These are phyloP conservation scores for Ustilago tritici DNA, from an alignment of 1,284 basidiomycete genomes.

Conservation along the genomic window DNA sequence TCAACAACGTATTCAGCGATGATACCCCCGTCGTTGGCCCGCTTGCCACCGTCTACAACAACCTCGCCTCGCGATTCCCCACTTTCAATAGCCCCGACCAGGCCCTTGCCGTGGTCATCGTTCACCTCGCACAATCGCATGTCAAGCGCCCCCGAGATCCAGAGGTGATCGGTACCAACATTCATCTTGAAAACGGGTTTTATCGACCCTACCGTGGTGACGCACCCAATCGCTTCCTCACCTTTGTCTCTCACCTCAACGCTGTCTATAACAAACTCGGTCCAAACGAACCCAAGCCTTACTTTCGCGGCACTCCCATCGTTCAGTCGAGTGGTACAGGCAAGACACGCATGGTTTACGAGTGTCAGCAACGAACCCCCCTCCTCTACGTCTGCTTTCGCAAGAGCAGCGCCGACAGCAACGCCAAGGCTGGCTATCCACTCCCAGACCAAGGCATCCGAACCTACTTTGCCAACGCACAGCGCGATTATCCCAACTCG, in stretches of 20 bases:
- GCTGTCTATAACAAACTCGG: too few species aligned
- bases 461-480: background rate
- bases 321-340: background rate
- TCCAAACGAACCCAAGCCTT: background rate
- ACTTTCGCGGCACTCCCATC: background rate
- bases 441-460: background rate
- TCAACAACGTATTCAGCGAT: too few species aligned
- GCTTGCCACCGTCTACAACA: too few species aligned
- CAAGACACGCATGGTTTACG: background rate
- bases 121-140: too few species aligned
- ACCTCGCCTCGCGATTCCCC: too few species aligned
- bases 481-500: background rate
- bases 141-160: too few species aligned
- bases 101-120: too few species aligned
- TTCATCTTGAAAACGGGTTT: background rate
- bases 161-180: conserved; percentile 64
- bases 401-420: background rate
- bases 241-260: background rate
- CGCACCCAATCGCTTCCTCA: background rate
- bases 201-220: background rate
- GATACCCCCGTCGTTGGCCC: too few species aligned
- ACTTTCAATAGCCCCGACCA: too few species aligned
- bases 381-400: background rate
- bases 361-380: background rate
- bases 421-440: background rate